Evolutionary conservation across 1,284 basidiomycete species (phyloP).

Genomic region (Gymnopus androsaceus): DNA sequence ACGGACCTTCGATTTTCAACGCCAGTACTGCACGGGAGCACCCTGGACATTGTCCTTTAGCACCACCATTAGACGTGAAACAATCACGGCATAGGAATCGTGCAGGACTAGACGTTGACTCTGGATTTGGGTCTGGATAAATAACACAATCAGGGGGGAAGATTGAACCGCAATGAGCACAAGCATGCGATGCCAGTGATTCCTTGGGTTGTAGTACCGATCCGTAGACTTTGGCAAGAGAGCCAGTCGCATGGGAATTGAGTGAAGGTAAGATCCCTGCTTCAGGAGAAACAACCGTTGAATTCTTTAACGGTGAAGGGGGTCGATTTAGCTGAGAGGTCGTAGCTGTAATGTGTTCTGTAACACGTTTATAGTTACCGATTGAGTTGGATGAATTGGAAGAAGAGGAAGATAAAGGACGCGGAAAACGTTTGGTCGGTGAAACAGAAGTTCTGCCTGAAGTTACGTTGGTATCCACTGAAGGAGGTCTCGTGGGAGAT

Average conservation of each 20-base stretch:
- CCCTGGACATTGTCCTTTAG: slow-evolving; percentile 67
- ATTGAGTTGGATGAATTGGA: slow-evolving; percentile 28
- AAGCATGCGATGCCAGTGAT: slow-evolving; percentile 63
- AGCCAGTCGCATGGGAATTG: slow-evolving; percentile 41
- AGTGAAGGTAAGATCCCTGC: slow-evolving; percentile 65
- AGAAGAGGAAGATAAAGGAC: slow-evolving; percentile 40
- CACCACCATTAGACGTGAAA: slow-evolving; percentile 69
- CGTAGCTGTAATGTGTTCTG: slow-evolving; percentile 58
- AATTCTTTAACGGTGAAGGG: slow-evolving; percentile 57
- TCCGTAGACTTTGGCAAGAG: slow-evolving; percentile 77
- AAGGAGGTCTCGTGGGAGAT: slow-evolving; percentile 35
- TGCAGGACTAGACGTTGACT: slow-evolving; percentile 37
- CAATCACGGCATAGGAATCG: slow-evolving; percentile 74
- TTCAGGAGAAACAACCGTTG: slow-evolving; percentile 46
- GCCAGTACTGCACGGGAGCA: slow-evolving; percentile 71
- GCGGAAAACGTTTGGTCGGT: slow-evolving; percentile 50
- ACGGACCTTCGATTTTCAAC: slow-evolving; percentile 74
- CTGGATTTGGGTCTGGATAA: slow-evolving; percentile 67
- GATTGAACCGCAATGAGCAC: slow-evolving; percentile 59
- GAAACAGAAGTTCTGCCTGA: slow-evolving; percentile 26
- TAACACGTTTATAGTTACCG: slow-evolving; percentile 48
- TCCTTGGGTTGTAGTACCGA: slow-evolving; percentile 80
- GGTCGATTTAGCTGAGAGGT: slow-evolving; percentile 45
- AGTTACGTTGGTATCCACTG: slow-evolving; percentile 2
- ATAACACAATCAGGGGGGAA: slow-evolving; percentile 82